Evolutionary conservation across 352 stramenopile genomes (phyloP).

Genomic region (Pythium aristosporum): DNA sequence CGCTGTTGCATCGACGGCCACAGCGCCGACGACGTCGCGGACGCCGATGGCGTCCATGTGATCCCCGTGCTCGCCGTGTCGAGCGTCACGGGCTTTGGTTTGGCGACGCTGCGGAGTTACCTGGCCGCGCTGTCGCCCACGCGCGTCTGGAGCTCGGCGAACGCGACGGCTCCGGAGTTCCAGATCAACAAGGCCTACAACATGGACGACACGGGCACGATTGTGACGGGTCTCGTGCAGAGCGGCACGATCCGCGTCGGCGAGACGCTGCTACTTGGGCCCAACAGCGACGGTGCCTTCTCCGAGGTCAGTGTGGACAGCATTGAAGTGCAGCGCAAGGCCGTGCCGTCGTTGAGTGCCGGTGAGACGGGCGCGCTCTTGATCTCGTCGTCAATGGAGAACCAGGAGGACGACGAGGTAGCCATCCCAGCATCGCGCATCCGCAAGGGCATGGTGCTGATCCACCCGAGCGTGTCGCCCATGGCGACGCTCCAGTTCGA

Average conservation of each 20-base stretch:
- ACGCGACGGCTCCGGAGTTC: conserved; percentile 60
- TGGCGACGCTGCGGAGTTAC: conserved; percentile 60
- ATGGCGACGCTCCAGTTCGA: conserved; percentile 72
- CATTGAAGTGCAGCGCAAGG: conserved; percentile 80
- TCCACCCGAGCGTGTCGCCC: conserved; percentile 62
- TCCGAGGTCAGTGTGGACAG: conserved; percentile 64
- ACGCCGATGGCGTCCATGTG: conserved; percentile 21
- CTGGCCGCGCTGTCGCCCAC: conserved; percentile 57
- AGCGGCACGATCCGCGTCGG: conserved; percentile 62
- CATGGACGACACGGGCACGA: conserved; percentile 62
- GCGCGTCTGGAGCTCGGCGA: conserved; percentile 48
- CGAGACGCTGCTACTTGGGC: conserved; percentile 68
- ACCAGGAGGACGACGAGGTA: neutral
- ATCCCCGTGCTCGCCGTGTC: conserved; percentile 71
- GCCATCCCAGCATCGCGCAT: conserved; percentile 30
- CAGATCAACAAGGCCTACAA: conserved; percentile 81
- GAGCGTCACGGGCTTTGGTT: conserved; percentile 50
- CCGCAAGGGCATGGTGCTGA: conserved; percentile 69
- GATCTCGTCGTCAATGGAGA: conserved; percentile 26
- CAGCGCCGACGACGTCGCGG: neutral
- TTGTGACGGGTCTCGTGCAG: conserved; percentile 73
- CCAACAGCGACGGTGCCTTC: conserved; percentile 56
- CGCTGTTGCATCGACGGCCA: conserved; percentile 7
- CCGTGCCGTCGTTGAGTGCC: conserved; percentile 50
- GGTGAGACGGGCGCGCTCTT: conserved; percentile 72